Evolutionary conservation across 2,329 filamentous ascomycete genomes (phyloP).

Genomic region (Aurifilum marmelostoma): DNA sequence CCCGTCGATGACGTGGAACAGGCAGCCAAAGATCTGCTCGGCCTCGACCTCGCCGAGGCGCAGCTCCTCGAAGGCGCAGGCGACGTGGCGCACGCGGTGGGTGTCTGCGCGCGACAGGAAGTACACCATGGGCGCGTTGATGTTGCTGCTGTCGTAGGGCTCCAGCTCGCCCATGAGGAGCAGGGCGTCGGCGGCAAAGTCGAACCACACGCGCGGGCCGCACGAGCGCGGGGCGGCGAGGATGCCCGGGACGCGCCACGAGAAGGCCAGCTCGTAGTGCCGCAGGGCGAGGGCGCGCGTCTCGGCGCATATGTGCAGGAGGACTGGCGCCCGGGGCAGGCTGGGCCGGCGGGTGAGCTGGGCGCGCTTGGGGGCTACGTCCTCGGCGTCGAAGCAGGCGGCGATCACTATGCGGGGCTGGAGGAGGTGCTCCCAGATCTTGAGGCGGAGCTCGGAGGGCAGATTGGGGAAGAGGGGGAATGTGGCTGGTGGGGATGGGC

Average conservation of each 20-base stretch:
- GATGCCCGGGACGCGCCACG: conserved; percentile 50
- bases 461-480: conserved; percentile 46
- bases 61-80: conserved; percentile 49
- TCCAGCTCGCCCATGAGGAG: conserved; percentile 53
- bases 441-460: conserved; percentile 52
- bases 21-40: conserved; percentile 50
- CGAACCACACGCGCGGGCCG: conserved; percentile 49
- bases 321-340: conserved; percentile 40
- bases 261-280: conserved; percentile 51
- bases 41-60: conserved; percentile 46
- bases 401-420: conserved; percentile 50
- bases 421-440: conserved; percentile 50
- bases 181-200: conserved; percentile 50
- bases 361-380: conserved; percentile 34
- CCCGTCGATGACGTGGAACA: conserved; percentile 53
- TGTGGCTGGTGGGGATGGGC: conserved; percentile 26
- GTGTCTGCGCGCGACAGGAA: conserved; percentile 50
- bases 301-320: conserved; percentile 51
- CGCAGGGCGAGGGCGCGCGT: conserved; percentile 45
- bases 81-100: conserved; percentile 47
- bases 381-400: conserved; percentile 45
- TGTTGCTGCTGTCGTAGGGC: conserved; percentile 49
- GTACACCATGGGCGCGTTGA: conserved; percentile 53
- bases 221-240: conserved; percentile 35
- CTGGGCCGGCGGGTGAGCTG: conserved; percentile 30